Base-by-base conservation (phyloP, 1,139 yeast species). In the Sugiyamaella pinicola region DNA sequence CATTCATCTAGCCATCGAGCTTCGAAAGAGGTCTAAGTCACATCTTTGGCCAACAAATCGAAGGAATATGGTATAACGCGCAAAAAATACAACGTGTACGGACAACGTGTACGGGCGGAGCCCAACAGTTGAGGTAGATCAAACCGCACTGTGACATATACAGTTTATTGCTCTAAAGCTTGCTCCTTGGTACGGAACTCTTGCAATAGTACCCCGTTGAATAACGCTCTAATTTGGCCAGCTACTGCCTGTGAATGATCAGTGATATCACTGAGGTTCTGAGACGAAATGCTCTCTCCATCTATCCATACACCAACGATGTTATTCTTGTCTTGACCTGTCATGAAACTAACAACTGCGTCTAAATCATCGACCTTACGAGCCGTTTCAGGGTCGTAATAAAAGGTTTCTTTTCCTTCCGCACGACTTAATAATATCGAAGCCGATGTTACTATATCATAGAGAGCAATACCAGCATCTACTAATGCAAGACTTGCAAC, bases 401-500 rank as follows among this genome's bases (percentile, higher is more conserved):
- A 55, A 12, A 53, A 38, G 8, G 31, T 19, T 6, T 38, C 35
- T 4, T 26, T 15, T 8, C 33, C 52, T 15, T 41, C 39, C 4
- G 13, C 50, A 9, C 50, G 39, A 3, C 52, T 29, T 8, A 61
- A 33, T 60, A 63, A n/a, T 9, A 74, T 80, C 52, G 80, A 79
- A 0, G 90, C 91, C 55, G 90, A 82, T 4, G 91, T 80, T 1
- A 90, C 90, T 51, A 91, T 72, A 66, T 90, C 96, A 54, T 80
- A 74, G 22, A 89, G 69, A 62, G 89, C 95, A 38, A 91, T 83
- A 4, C 89, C 90, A 0, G 96, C 85, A 68, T 91, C 95, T 0
- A 87, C 83, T 56, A 91, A 69, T 0, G 96, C 96, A 53, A 88
- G 68, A 6, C 87, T 79, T 1, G 86, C 76, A 50, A 86, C 80